Conservation (phyloP, 257 asterid genomes). For the Solanum paucissectum region DNA sequence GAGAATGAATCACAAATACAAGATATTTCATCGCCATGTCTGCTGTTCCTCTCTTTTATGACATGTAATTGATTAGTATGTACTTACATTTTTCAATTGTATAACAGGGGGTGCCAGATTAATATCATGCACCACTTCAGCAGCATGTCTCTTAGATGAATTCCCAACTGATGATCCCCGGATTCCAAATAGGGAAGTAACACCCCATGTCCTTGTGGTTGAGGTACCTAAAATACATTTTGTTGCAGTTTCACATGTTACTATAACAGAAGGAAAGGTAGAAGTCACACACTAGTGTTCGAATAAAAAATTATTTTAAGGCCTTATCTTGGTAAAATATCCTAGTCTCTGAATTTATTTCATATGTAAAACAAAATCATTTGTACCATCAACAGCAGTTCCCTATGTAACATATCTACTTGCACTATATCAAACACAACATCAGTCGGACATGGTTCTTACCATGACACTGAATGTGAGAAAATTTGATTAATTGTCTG, state of each 20-base stretch:
- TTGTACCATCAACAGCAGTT: not conserved
- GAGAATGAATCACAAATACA: not conserved
- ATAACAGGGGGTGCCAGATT: conserved; percentile 1
- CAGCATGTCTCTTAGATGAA: conserved; percentile 2
- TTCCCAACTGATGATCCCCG: not conserved
- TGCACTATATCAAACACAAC: not conserved
- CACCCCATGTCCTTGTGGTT: conserved; percentile 8
- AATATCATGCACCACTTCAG: not conserved
- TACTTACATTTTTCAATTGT: not conserved
- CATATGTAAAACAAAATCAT: not conserved
- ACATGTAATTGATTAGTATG: not conserved
- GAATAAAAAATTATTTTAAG: not conserved
- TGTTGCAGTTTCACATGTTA: not conserved
- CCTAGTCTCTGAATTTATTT: not conserved
- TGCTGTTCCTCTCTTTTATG: not conserved
- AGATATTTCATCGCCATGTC: not conserved
- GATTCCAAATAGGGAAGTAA: conserved; percentile 2
- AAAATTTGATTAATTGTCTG: not conserved
- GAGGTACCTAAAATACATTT: not conserved
- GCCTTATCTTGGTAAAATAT: not conserved
- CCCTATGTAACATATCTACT: not conserved
- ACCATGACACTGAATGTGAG: not conserved
- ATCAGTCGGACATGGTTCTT: not conserved
- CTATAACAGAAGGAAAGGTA: not conserved
- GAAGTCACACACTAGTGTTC: not conserved